These are phyloP conservation scores for Microcera coccophila DNA, from an alignment of 2,329 filamentous ascomycete species.

Conservation along the genomic window DNA sequence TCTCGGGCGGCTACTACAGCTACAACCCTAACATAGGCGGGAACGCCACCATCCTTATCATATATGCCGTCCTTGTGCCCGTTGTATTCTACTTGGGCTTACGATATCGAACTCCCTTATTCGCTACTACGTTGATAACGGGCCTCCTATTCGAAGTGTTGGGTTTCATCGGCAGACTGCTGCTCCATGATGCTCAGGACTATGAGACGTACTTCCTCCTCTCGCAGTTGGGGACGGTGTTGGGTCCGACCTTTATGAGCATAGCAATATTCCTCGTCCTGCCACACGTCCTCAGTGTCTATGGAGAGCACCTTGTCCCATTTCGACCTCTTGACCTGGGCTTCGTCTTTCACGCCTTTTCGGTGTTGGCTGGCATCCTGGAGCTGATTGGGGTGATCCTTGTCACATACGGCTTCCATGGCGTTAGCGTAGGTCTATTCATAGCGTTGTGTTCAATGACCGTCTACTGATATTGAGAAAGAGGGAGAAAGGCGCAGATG, in stretches of 20 bases:
- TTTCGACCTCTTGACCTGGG: conserved; percentile 34
- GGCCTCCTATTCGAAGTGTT: conserved; percentile 43
- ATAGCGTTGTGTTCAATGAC: neutral
- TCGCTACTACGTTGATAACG: conserved; percentile 37
- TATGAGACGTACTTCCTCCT: conserved; percentile 40
- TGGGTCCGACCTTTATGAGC: conserved; percentile 45
- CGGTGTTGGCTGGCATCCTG: conserved; percentile 34
- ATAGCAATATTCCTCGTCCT: conserved; percentile 43
- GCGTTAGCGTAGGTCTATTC: conserved; percentile 33
- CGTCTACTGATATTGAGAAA: conserved; percentile 15
- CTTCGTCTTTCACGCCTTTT: conserved; percentile 33
- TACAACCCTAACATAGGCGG: conserved; percentile 37
- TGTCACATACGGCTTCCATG: conserved; percentile 32
- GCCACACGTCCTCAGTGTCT: conserved; percentile 45
- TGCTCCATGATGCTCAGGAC: conserved; percentile 35
- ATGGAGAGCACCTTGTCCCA: conserved; percentile 41
- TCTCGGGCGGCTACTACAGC: conserved; percentile 35
- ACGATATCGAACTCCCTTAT: conserved; percentile 38
- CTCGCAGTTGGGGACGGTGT: conserved; percentile 44
- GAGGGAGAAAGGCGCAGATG: conserved; percentile 33
- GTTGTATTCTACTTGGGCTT: conserved; percentile 36
- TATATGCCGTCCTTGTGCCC: conserved; percentile 40
- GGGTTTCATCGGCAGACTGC: conserved; percentile 45
- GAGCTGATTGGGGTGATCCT: conserved; percentile 41
- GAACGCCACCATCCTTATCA: conserved; percentile 38